Conservation (phyloP, 768 basidiomycete species). For the Tulasnella sp. region DNA sequence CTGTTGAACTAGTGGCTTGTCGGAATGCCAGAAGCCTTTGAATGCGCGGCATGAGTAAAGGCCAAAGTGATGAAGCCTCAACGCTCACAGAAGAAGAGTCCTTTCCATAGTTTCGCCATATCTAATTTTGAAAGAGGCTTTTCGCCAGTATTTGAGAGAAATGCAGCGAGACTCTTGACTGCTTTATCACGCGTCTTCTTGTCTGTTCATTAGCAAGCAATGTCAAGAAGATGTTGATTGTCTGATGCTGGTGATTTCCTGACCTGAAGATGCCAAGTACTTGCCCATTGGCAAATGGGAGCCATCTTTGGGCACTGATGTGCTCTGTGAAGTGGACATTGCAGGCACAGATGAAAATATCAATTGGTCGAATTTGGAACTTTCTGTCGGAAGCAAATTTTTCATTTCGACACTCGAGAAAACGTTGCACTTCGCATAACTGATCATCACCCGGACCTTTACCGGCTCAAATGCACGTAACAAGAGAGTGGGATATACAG, state of each 20-base stretch:
- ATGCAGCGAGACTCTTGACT: constrained; percentile 58
- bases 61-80: not conserved
- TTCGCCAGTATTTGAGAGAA: constrained; percentile 54
- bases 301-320: no score
- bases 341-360: no score
- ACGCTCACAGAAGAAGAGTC: constrained; percentile 80
- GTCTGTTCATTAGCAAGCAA: constrained; percentile 35
- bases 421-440: no score
- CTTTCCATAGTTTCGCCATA: constrained; percentile 93
- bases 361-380: no score
- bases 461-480: no score
- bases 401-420: no score
- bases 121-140: constrained; percentile 55
- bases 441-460: no score
- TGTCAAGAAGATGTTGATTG: not conserved
- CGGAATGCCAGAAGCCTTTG: constrained; percentile 98
- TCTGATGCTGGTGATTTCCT: no score
- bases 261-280: constrained; percentile 84
- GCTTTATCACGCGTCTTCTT: constrained; percentile 89
- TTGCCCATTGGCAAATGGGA: constrained; percentile 55
- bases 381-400: no score
- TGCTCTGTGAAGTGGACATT: no score
- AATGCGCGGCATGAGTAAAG: not conserved
- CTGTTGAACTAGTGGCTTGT: constrained; percentile 94
- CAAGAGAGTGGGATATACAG: no score